Conservation (phyloP, 192 early-diverging fungal species). For the Coemansia sp. region DNA sequence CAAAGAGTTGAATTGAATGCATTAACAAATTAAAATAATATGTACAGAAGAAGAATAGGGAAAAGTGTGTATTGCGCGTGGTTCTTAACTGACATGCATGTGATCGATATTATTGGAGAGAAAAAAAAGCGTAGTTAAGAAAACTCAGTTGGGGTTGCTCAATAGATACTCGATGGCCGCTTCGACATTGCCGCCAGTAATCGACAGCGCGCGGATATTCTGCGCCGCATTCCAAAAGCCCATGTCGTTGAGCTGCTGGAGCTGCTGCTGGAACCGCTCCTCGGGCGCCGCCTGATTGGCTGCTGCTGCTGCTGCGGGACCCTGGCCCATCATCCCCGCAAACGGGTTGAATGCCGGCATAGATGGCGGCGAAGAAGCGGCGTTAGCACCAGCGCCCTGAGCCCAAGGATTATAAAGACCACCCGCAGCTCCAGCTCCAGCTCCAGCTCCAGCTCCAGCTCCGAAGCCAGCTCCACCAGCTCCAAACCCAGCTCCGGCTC, state of each 20-base stretch:
- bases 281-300: constrained; percentile 47
- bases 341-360: constrained; percentile 2
- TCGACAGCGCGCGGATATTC: constrained; percentile 86
- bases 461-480: constrained; percentile 6
- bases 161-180: constrained; percentile 89
- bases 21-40: not conserved
- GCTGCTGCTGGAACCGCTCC: constrained; percentile 69
- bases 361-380: not conserved
- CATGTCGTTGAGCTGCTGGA: constrained; percentile 92
- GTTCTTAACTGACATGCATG: too few relatives aligned
- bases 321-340: not conserved
- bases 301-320: not conserved
- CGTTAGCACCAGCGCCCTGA: not conserved
- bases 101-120: not conserved
- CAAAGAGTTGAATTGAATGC: not conserved
- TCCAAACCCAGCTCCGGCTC: constrained; percentile 17
- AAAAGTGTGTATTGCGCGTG: not conserved
- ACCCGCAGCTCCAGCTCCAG: constrained; percentile 17
- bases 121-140: not conserved
- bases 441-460: not conserved
- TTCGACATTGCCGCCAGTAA: constrained; percentile 86
- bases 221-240: constrained; percentile 87
- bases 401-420: constrained; percentile 53
- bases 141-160: constrained; percentile 20
- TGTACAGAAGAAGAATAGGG: constrained; percentile 3